A percentile compares a stretch with the other conserved stretches of the same genome.
phyloP scores from a whole-genome alignment of 2,329 filamentous ascomycete species.

The Monosporascus sp. region DNA sequence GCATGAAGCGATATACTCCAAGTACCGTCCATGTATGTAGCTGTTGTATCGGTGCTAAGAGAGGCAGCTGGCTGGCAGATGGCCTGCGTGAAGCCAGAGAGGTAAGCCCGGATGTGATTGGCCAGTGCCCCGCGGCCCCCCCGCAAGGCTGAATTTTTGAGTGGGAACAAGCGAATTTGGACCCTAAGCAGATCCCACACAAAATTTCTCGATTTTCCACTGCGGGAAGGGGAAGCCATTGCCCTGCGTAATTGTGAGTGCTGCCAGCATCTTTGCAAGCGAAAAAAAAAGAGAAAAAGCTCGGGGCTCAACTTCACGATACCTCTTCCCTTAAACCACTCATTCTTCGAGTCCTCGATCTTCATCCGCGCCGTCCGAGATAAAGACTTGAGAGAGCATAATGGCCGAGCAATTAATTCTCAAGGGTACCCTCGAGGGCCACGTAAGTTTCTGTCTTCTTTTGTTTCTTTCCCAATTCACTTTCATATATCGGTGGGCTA shows the following conservation, averaged over 20 bases:
- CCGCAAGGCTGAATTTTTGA: slow-evolving; percentile 12
- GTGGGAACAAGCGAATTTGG: slow-evolving; percentile 18
- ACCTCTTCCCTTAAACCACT: slow-evolving; percentile 31
- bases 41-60: not conserved
- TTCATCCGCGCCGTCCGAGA: not conserved
- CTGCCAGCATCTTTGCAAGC: slow-evolving; percentile 17
- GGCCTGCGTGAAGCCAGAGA: no score
- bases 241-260: no score
- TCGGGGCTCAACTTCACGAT: slow-evolving; percentile 19
- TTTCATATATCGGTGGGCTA: not conserved
- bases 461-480: not conserved
- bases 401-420: slow-evolving; percentile 95
- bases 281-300: slow-evolving; percentile 36
- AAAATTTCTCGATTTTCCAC: slow-evolving; percentile 30
- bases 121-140: slow-evolving; percentile 23
- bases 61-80: no score
- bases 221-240: slow-evolving; percentile 17
- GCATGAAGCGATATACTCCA: no score
- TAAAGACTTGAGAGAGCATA: slow-evolving; percentile 26
- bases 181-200: slow-evolving; percentile 50
- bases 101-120: slow-evolving; percentile 15
- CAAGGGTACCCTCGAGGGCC: slow-evolving; percentile 96
- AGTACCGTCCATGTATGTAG: not conserved
- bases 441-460: slow-evolving; percentile 52
- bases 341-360: slow-evolving; percentile 18